A percentile compares a stretch with the other conserved stretches of the same genome.
phyloP scores from a whole-genome alignment of 495 filamentous ascomycete species.

The Lasiosphaeria hispida region DNA sequence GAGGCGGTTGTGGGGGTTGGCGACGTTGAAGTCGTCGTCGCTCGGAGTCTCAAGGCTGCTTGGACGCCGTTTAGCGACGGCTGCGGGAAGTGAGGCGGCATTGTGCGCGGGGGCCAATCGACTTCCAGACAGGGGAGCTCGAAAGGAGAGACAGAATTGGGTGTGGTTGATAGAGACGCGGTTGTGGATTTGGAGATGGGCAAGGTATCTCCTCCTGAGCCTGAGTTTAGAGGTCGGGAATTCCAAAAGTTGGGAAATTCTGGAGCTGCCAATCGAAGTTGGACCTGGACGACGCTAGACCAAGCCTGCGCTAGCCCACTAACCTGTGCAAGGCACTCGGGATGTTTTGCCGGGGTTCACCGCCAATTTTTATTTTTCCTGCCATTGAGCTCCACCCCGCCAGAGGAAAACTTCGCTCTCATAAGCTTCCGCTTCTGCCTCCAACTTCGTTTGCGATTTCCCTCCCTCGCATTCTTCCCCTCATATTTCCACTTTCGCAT shows the following conservation, averaged over 20 bases:
- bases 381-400: conserved; percentile 25
- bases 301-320: conserved; percentile 12
- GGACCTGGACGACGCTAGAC: conserved; percentile 15
- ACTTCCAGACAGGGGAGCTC: conserved; percentile 7
- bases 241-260: conserved; percentile 25
- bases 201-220: neutral
- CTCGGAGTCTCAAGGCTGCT: conserved; percentile 49
- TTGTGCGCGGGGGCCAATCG: conserved; percentile 3
- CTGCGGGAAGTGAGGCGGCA: conserved; percentile 17
- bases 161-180: conserved; percentile 4
- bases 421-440: neutral
- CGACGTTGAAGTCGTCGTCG: conserved; percentile 53
- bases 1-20: conserved; percentile 61
- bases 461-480: conserved; percentile 7
- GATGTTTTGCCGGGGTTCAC: conserved; percentile 24
- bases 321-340: neutral
- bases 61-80: conserved; percentile 25
- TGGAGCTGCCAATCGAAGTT: conserved; percentile 17
- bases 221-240: neutral
- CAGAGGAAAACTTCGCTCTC: conserved; percentile 26
- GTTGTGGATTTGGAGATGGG: conserved; percentile 10
- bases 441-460: conserved; percentile 17
- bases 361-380: conserved; percentile 25
- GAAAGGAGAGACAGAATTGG: neutral
- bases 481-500: conserved; percentile 9